phyloP scores from a whole-genome alignment of 805 yeast species.

The Lipomyces sp. region DNA sequence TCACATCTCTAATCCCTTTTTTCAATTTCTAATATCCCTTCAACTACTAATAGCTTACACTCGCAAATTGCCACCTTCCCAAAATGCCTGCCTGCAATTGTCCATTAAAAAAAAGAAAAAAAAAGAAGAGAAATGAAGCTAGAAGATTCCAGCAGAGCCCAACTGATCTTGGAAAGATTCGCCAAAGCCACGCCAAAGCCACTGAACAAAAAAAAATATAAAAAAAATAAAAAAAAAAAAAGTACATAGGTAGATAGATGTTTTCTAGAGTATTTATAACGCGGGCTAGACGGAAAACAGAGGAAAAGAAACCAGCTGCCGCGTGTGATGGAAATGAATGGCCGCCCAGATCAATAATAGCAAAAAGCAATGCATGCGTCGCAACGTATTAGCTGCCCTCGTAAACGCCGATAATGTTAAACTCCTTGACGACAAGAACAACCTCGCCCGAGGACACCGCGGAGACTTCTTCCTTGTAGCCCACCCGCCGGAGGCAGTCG shows the following conservation, averaged over 20 bases:
- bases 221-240: background rate
- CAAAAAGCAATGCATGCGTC: background rate
- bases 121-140: no score
- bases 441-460: slow-evolving; percentile 8
- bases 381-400: background rate
- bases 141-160: no score
- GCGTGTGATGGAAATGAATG: background rate
- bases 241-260: no score
- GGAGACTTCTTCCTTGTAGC: slow-evolving; percentile 6
- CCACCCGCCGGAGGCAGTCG: slow-evolving; percentile 12
- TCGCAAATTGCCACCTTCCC: no score
- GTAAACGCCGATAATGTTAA: slow-evolving; percentile 15
- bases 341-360: background rate
- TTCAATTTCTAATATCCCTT: no score
- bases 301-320: background rate
- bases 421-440: slow-evolving; percentile 18
- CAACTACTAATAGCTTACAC: no score
- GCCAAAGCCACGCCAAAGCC: no score
- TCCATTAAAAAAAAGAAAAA: no score
- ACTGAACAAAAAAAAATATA: background rate
- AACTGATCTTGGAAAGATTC: no score
- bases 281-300: background rate
- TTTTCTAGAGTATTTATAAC: no score
- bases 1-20: no score
- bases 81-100: no score